These are phyloP conservation scores for Seminavis robusta DNA, from an alignment of 108 stramenopile genomes.

Conservation along the genomic window DNA sequence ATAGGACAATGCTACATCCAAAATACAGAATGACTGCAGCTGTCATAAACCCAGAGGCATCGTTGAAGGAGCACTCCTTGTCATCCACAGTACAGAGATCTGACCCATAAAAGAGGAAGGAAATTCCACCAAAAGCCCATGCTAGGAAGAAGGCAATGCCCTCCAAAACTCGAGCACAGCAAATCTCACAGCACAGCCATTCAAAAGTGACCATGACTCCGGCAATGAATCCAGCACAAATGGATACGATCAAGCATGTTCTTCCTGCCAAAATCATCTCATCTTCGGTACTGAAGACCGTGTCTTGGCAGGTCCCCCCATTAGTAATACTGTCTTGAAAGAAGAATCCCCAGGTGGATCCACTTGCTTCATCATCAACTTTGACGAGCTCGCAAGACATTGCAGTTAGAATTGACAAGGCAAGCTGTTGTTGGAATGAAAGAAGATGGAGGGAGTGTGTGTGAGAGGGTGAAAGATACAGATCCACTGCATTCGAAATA, in stretches of 20 bases:
- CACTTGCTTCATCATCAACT: neutral
- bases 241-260: slow-evolving; percentile 8
- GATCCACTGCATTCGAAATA: too few species aligned
- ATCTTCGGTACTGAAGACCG: neutral
- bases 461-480: too few species aligned
- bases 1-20: slow-evolving; percentile 16
- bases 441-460: too few species aligned
- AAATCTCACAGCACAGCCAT: slow-evolving; percentile 23
- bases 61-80: slow-evolving; percentile 11
- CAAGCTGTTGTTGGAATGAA: too few species aligned
- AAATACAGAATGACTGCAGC: slow-evolving; percentile 15
- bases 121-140: slow-evolving; percentile 12
- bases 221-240: slow-evolving; percentile 8
- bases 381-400: slow-evolving; percentile 14
- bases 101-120: slow-evolving; percentile 9
- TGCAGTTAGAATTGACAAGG: slow-evolving; percentile 13
- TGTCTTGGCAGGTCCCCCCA: too few species aligned
- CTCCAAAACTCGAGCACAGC: slow-evolving; percentile 19
- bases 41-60: slow-evolving; percentile 13
- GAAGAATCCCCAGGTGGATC: slow-evolving; percentile 12
- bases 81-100: slow-evolving; percentile 6
- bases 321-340: slow-evolving; percentile 1
- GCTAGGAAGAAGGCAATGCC: slow-evolving; percentile 13
- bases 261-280: slow-evolving; percentile 1
- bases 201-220: slow-evolving; percentile 17